Evolutionary conservation across 805 yeast genomes (phyloP).

Genomic region (Zygoascus biomembranicola): DNA sequence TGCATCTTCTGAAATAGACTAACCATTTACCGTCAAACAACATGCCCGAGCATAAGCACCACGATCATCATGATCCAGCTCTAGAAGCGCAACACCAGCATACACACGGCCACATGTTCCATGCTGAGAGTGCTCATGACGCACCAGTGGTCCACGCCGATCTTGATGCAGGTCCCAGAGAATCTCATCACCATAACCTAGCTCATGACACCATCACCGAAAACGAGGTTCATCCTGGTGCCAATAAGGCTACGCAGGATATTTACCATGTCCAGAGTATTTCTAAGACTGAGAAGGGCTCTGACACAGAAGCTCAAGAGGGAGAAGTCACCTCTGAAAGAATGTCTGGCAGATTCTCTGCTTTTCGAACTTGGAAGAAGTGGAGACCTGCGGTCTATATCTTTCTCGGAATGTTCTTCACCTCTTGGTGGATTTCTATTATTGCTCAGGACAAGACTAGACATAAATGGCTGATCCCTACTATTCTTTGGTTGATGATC

Average conservation of each 20-base stretch:
- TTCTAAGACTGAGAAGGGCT: background rate
- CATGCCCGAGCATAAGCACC: background rate
- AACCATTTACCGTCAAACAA: background rate
- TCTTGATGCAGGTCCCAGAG: conserved; percentile 10
- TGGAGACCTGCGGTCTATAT: conserved; percentile 18
- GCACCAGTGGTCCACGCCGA: conserved; percentile 9
- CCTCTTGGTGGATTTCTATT: conserved; percentile 53
- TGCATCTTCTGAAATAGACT: background rate
- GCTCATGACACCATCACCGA: conserved; percentile 7
- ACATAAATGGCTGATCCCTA: conserved; percentile 50
- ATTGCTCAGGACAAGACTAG: conserved; percentile 42
- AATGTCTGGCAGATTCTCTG: conserved; percentile 1
- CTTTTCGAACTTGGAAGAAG: background rate
- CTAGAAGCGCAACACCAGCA: conserved; percentile 28
- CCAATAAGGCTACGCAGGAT: background rate
- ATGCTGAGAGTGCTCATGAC: conserved; percentile 21
- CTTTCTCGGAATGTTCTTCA: conserved; percentile 34
- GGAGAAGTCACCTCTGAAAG: background rate
- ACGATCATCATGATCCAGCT: conserved; percentile 24
- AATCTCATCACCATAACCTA: background rate
- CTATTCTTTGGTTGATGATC: conserved; percentile 42
- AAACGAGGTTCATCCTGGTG: conserved; percentile 3
- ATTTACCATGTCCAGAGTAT: background rate
- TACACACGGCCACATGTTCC: conserved; percentile 23
- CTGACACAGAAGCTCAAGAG: conserved; percentile 3